Evolutionary conservation across 2,329 filamentous ascomycete species (phyloP).

Genomic region (Hymenoscyphus scutula): DNA sequence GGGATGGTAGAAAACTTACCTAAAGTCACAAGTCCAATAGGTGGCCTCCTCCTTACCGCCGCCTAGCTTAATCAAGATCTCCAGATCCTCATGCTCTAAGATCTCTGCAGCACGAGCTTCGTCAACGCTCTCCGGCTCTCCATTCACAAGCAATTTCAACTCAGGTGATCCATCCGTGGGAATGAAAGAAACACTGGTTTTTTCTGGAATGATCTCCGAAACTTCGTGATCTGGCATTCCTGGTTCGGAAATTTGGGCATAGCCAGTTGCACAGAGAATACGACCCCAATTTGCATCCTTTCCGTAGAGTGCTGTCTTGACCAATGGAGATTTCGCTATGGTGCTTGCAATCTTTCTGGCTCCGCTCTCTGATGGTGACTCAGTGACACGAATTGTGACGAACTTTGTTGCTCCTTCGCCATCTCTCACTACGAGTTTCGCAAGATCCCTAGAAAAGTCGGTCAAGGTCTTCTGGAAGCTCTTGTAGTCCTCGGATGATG

Average conservation of each 20-base stretch:
- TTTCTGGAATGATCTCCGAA: slow-evolving; percentile 62
- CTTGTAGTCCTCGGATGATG: slow-evolving; percentile 60
- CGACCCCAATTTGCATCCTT: slow-evolving; percentile 98
- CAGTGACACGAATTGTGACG: slow-evolving; percentile 82
- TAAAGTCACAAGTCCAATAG: slow-evolving; percentile 86
- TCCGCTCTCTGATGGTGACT: slow-evolving; percentile 65
- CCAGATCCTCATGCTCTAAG: slow-evolving; percentile 71
- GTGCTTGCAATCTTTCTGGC: slow-evolving; percentile 80
- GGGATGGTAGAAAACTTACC: slow-evolving; percentile 50
- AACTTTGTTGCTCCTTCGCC: slow-evolving; percentile 98
- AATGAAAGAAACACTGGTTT: slow-evolving; percentile 76
- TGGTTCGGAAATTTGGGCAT: slow-evolving; percentile 62
- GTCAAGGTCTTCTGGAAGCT: slow-evolving; percentile 71
- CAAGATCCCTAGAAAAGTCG: slow-evolving; percentile 76
- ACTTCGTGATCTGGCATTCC: slow-evolving; percentile 58
- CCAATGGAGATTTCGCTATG: slow-evolving; percentile 87
- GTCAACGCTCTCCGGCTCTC: slow-evolving; percentile 77
- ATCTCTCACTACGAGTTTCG: slow-evolving; percentile 91
- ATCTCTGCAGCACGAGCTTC: slow-evolving; percentile 76
- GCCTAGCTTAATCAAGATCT: slow-evolving; percentile 73
- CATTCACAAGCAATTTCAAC: slow-evolving; percentile 72
- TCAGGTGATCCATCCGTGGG: slow-evolving; percentile 74
- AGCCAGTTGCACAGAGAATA: slow-evolving; percentile 91
- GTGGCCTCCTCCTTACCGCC: slow-evolving; percentile 66
- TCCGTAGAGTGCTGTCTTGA: slow-evolving; percentile 96